These are phyloP conservation scores for Ceratocystis papillata DNA, from an alignment of 2,329 filamentous ascomycete species.

Conservation along the genomic window DNA sequence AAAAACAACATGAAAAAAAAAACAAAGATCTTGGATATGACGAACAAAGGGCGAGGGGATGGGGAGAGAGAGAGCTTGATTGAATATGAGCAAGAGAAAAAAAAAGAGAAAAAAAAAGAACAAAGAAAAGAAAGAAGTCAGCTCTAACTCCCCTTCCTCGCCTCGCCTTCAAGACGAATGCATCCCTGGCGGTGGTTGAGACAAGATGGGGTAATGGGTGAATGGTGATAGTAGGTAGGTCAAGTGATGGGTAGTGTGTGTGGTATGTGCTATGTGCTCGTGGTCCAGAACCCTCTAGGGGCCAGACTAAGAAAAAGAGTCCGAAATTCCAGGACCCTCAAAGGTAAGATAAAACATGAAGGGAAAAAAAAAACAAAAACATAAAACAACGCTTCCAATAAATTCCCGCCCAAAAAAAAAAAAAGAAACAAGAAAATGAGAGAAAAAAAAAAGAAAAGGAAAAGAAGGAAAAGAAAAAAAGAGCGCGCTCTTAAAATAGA, in stretches of 20 bases:
- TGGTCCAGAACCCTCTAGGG: conserved; percentile 6
- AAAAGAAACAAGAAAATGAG: not conserved
- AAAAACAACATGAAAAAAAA: not conserved
- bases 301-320: not conserved
- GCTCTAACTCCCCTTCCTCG: not conserved
- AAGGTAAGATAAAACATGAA: not conserved
- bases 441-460: not conserved
- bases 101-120: not conserved
- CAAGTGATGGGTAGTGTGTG: too few species aligned
- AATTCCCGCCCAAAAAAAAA: not conserved
- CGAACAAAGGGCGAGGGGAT: not conserved
- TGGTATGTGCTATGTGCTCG: not conserved
- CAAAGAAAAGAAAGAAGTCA: not conserved
- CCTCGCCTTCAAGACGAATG: not conserved
- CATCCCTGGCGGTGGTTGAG: not conserved
- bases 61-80: too few species aligned
- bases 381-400: conserved; percentile 10
- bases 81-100: not conserved
- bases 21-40: too few species aligned
- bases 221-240: too few species aligned
- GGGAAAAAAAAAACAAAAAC: not conserved
- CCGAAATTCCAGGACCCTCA: not conserved
- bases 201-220: not conserved
- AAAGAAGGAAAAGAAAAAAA: not conserved
- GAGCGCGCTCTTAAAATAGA: conserved; percentile 3